These are phyloP conservation scores for Penicilliopsis zonata DNA, from an alignment of 495 filamentous ascomycete species.

Conservation along the genomic window DNA sequence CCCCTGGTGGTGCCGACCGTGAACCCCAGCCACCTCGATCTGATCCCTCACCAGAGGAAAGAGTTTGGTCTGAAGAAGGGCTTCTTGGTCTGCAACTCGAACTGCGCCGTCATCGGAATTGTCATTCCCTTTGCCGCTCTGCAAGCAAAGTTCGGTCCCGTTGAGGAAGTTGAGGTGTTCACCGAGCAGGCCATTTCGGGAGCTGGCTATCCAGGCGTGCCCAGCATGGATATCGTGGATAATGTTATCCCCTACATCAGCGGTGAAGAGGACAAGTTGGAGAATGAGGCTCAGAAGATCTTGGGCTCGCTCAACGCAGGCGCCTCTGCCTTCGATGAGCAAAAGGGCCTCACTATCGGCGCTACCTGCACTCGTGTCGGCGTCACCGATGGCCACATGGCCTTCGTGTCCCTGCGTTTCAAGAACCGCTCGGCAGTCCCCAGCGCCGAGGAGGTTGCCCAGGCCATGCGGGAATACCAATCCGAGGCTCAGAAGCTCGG, in stretches of 20 bases:
- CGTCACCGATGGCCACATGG: constrained; percentile 76
- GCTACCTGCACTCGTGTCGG: constrained; percentile 75
- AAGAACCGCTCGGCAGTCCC: constrained; percentile 40
- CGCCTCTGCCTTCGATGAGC: constrained; percentile 52
- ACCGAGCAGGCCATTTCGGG: constrained; percentile 85
- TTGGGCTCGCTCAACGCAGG: constrained; percentile 55
- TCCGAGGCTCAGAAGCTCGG: constrained; percentile 64
- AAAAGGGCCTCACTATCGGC: constrained; percentile 52
- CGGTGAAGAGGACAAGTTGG: constrained; percentile 84
- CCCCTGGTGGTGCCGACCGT: constrained; percentile 79
- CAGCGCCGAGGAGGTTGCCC: constrained; percentile 52
- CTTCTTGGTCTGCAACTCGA: constrained; percentile 81
- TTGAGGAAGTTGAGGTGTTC: constrained; percentile 66
- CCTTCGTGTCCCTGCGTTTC: constrained; percentile 70
- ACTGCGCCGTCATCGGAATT: constrained; percentile 81
- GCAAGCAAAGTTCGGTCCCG: constrained; percentile 60
- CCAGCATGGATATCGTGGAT: constrained; percentile 61
- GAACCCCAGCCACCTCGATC: constrained; percentile 63
- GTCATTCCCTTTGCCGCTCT: constrained; percentile 83
- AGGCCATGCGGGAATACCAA: constrained; percentile 58
- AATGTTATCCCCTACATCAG: constrained; percentile 79
- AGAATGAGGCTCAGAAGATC: constrained; percentile 79
- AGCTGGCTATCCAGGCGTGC: constrained; percentile 79
- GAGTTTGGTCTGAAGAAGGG: constrained; percentile 58
- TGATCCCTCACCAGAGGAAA: constrained; percentile 65